phyloP scores from a whole-genome alignment of 257 asterid species.

The Penstemon davidsonii region DNA sequence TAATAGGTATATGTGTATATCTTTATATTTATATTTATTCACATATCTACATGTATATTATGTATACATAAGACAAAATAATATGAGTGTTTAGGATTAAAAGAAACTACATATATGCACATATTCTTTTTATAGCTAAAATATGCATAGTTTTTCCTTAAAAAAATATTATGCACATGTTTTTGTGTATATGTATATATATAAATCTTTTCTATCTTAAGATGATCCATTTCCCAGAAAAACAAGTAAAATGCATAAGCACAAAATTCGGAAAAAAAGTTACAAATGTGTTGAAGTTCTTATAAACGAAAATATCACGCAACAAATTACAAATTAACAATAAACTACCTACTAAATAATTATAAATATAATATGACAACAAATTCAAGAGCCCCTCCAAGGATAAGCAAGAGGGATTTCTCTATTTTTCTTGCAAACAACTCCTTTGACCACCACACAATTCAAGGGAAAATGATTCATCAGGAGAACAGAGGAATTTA shows the following conservation, averaged over 20 bases:
- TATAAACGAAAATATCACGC: constrained; percentile 3
- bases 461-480: constrained; percentile 30
- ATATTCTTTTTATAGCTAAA: too few species aligned
- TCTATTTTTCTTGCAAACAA: constrained; percentile 84
- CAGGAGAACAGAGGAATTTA: constrained; percentile 14
- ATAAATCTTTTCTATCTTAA: constrained; percentile 53
- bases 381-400: constrained; percentile 79
- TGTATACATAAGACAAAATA: too few species aligned
- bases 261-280: constrained; percentile 21
- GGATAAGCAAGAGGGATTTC: constrained; percentile 79
- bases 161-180: too few species aligned
- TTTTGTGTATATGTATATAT: too few species aligned
- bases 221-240: constrained; percentile 91
- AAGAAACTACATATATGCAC: too few species aligned
- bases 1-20: too few species aligned
- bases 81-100: too few species aligned
- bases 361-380: constrained; percentile 17
- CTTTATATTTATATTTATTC: too few species aligned
- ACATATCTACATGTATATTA: too few species aligned
- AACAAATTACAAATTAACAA: constrained; percentile 20
- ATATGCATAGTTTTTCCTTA: too few species aligned
- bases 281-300: background rate
- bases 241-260: constrained; percentile 26
- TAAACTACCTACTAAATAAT: constrained; percentile 7
- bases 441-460: constrained; percentile 79